A percentile compares a stretch with the other conserved stretches of the same genome.
Evolutionary conservation across 257 asterid species (phyloP).

Genomic region (Catharanthus roseus): DNA sequence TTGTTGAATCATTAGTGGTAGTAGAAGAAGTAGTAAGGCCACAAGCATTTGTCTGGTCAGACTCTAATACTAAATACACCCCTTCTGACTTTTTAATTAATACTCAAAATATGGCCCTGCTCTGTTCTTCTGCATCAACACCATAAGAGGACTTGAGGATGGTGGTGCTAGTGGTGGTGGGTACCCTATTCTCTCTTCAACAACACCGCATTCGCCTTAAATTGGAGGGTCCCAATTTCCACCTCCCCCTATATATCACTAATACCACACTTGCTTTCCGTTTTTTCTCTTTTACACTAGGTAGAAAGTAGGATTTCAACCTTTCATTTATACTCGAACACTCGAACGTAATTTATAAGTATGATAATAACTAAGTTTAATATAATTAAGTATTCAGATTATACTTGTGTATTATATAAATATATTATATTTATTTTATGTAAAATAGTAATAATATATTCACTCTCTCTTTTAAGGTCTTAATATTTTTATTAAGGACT

Average conservation of each 20-base stretch:
- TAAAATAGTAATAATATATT: too few species aligned
- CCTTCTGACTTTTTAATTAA: background rate
- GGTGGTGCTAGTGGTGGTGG: background rate
- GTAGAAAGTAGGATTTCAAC: too few species aligned
- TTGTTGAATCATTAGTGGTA: background rate
- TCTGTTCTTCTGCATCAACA: too few species aligned
- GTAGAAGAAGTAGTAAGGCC: background rate
- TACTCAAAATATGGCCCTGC: background rate
- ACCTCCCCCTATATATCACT: background rate
- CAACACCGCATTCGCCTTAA: background rate
- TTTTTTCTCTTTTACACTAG: too few species aligned
- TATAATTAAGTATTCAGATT: too few species aligned
- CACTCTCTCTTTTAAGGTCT: too few species aligned
- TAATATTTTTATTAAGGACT: too few species aligned
- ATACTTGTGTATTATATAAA: too few species aligned
- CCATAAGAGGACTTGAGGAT: background rate
- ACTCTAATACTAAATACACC: background rate
- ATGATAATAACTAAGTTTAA: too few species aligned
- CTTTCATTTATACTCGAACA: too few species aligned
- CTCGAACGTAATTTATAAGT: too few species aligned
- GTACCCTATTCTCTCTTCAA: background rate
- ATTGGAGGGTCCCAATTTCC: constrained; percentile 20
- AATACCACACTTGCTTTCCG: background rate
- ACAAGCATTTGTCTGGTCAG: constrained; percentile 15
- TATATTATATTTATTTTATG: too few species aligned